phyloP scores from a whole-genome alignment of 139 green algal genomes.

The Micractinium sp. region DNA sequence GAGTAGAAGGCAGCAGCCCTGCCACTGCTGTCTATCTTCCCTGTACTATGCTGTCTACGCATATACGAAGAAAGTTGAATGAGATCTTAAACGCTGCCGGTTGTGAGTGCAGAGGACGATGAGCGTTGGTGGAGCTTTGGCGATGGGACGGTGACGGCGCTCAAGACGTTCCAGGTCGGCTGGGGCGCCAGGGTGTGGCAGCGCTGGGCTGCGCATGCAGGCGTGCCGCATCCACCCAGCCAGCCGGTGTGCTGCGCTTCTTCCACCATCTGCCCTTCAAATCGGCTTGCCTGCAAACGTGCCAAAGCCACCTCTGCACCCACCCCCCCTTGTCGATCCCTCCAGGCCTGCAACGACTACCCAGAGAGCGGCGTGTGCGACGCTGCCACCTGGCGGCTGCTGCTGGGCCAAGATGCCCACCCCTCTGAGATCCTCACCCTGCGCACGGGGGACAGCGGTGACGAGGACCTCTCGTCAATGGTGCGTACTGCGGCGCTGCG shows the following conservation, averaged over 20 bases:
- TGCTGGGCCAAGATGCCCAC: conserved; percentile 66
- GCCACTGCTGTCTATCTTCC: no score
- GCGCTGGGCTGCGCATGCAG: neutral
- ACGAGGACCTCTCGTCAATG: conserved; percentile 61
- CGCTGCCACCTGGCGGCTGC: conserved; percentile 64
- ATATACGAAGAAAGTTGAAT: no score
- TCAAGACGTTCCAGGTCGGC: conserved; percentile 66
- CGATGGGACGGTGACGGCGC: conserved; percentile 51
- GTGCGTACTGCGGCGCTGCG: no score
- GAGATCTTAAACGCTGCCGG: no score
- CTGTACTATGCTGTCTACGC: no score
- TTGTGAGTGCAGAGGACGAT: conserved; percentile 58
- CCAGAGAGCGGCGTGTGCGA: conserved; percentile 78
- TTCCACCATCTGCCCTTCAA: neutral
- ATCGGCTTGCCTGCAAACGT: neutral
- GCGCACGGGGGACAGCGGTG: conserved; percentile 45
- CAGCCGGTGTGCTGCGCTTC: neutral
- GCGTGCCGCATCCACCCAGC: neutral
- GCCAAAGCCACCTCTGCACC: neutral
- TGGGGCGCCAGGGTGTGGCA: neutral
- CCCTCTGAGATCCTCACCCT: conserved; percentile 58
- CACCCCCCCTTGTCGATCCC: neutral
- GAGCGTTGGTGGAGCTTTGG: conserved; percentile 74
- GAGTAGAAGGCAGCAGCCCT: no score
- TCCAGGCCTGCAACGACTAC: conserved; percentile 72